Evolutionary conservation across 345 rosid species (phyloP), one percentile per base, ranked within the genome.

Genomic region (Mallotus nudiflorus): DNA sequence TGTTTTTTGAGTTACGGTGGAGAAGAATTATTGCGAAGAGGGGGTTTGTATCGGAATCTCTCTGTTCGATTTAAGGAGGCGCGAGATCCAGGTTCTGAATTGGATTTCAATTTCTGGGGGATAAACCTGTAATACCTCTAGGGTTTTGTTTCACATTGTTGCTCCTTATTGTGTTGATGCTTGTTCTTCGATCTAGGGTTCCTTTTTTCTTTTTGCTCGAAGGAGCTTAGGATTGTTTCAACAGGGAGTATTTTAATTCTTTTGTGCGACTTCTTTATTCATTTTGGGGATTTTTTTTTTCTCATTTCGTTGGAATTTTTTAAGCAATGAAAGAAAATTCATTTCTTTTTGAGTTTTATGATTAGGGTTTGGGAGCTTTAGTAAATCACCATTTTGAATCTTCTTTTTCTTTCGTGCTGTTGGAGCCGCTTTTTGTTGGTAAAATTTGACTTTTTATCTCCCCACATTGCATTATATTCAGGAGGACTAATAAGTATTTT

Each of bases 151-250:
- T 49, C 66, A 40, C 48, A 55, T 62, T 63, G 71, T 65, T 12
- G 19, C 42, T 28, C 42, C 28, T 14, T 11, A 5, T 59, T 62
- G 79, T 54, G 62, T 65, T 71, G 63, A 31, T 25, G 56, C 72
- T 52, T 66, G 50, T 39, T 76, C 56, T 48, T 76, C 63, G 80
- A 76, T 71, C 75, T 59, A 70, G 71, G 75, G 67, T 70, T 76
- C 24, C 15, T 22, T 25, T 70, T n/a, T n/a, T 53, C 14, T 49
- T 66, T 70, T 58, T 22, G 40, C 54, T 69, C 67, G 31, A 65
- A 28, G 54, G 58, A 59, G 69, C 48, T 51, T 60, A n/a, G 67
- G 28, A 10, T 13, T 60, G 18, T 62, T 54, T 35, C 39, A 42
- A 5, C n/a, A 60, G 72, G 51, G 22, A 67, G 58, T 62, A 48